Evolutionary conservation across 768 basidiomycete genomes (phyloP).

Genomic region (Auricularia heimuer): DNA sequence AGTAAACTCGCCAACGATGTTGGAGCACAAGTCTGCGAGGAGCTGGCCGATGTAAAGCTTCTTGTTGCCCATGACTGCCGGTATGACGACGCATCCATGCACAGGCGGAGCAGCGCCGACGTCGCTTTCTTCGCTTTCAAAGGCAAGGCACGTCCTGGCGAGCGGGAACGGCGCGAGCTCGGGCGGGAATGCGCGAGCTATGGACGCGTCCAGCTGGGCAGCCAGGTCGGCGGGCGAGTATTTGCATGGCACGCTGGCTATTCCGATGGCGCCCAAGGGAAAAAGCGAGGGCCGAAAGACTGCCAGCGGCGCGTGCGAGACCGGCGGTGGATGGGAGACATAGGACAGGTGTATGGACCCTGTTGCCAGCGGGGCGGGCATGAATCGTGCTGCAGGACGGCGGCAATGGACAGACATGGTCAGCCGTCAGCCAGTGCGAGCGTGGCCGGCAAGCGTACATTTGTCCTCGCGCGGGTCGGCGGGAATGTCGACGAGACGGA

Average conservation of each 20-base stretch:
- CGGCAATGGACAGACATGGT: not conserved
- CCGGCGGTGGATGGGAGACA: slow-evolving; percentile 63
- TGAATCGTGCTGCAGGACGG: slow-evolving; percentile 55
- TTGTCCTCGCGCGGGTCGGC: slow-evolving; percentile 66
- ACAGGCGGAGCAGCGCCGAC: slow-evolving; percentile 41
- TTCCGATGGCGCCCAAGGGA: slow-evolving; percentile 79
- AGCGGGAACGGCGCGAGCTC: slow-evolving; percentile 59
- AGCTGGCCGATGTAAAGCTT: slow-evolving; percentile 81
- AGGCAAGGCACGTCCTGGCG: slow-evolving; percentile 75
- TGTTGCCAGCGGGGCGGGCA: slow-evolving; percentile 64
- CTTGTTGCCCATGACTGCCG: slow-evolving; percentile 79
- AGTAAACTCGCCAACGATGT: slow-evolving; percentile 78
- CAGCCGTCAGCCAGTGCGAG: not conserved
- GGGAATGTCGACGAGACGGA: slow-evolving; percentile 77
- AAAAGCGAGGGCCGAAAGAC: slow-evolving; percentile 74
- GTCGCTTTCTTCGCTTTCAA: slow-evolving; percentile 54
- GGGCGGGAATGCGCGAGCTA: slow-evolving; percentile 58
- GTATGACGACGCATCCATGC: slow-evolving; percentile 62
- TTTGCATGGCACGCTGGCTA: slow-evolving; percentile 57
- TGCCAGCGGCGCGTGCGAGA: slow-evolving; percentile 54
- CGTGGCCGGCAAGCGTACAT: slow-evolving; percentile 34
- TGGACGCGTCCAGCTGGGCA: slow-evolving; percentile 53
- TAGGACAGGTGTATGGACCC: slow-evolving; percentile 78
- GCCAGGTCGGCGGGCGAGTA: slow-evolving; percentile 42
- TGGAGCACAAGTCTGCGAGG: slow-evolving; percentile 80